Percentiles rank a stretch among this genome's conserved stretches.
phyloP scores from a whole-genome alignment of 352 stramenopile genomes.

The Paralagenidium karlingii region DNA sequence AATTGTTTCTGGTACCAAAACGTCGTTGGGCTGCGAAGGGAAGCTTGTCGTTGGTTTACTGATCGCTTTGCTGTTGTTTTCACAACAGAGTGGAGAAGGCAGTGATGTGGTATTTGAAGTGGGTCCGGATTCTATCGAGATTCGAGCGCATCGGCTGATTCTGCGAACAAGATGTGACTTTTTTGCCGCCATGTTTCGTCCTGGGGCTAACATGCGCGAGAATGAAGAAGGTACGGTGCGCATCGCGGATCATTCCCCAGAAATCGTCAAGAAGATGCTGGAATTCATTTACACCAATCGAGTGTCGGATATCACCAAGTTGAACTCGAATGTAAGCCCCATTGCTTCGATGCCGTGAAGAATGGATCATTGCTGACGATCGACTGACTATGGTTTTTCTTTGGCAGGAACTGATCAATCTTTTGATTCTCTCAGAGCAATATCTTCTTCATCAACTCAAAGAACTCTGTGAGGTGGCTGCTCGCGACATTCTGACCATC shows the following conservation, averaged over 20 bases:
- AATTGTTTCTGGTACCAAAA: conserved; percentile 59
- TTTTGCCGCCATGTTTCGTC: conserved; percentile 83
- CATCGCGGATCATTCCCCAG: conserved; percentile 64
- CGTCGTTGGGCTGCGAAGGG: too few species aligned
- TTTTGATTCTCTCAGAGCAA: conserved; percentile 69
- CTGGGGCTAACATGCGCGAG: conserved; percentile 74
- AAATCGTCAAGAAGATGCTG: conserved; percentile 86
- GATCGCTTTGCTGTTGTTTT: neutral
- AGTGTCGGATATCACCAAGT: conserved; percentile 62
- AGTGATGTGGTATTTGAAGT: conserved; percentile 69
- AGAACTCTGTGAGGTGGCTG: conserved; percentile 62
- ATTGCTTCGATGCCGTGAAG: neutral
- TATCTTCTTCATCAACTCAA: conserved; percentile 68
- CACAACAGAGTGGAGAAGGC: conserved; percentile 32
- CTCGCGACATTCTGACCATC: conserved; percentile 52
- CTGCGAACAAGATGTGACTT: conserved; percentile 81
- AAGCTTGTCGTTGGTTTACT: neutral
- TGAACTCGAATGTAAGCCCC: conserved; percentile 48
- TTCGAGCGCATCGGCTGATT: conserved; percentile 56
- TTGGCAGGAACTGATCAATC: conserved; percentile 70
- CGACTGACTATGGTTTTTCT: neutral
- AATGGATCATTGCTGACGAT: neutral
- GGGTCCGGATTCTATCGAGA: conserved; percentile 37
- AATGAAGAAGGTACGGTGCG: conserved; percentile 66
- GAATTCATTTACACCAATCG: conserved; percentile 90